A percentile compares a stretch with the other conserved stretches of the same genome.
These are phyloP conservation scores for Psilocybe azurescens DNA, from an alignment of 768 basidiomycete species.

Conservation along the genomic window DNA sequence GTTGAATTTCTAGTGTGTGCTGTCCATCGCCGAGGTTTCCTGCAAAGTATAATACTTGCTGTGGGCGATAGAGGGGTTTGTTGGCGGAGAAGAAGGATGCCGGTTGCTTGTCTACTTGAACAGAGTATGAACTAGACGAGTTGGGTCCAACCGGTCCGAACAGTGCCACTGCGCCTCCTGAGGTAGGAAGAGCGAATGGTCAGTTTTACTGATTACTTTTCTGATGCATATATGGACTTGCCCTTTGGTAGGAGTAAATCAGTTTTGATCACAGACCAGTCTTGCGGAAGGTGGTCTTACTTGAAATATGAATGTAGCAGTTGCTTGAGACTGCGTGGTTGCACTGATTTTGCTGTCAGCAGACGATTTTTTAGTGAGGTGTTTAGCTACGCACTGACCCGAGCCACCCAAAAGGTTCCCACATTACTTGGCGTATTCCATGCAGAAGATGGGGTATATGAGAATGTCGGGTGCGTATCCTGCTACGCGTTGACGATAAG, in stretches of 20 bases:
- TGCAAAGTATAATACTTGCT: conserved; percentile 19
- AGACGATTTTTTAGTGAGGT: background rate
- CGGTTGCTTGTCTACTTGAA: conserved; percentile 30
- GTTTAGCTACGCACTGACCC: conserved; percentile 24
- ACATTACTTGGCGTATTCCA: conserved; percentile 17
- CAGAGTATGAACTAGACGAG: conserved; percentile 32
- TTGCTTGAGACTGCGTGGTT: conserved; percentile 5
- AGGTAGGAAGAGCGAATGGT: background rate
- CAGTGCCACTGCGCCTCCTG: conserved; percentile 38
- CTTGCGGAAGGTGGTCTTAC: too few species aligned
- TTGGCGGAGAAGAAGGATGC: conserved; percentile 13
- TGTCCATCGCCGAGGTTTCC: conserved; percentile 19
- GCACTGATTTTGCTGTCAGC: conserved; percentile 9
- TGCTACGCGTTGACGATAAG: conserved; percentile 30
- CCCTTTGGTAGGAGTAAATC: too few species aligned
- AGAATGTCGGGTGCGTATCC: conserved; percentile 27
- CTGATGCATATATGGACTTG: background rate
- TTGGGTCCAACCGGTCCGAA: conserved; percentile 43
- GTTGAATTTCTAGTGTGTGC: conserved; percentile 8
- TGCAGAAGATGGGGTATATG: conserved; percentile 23
- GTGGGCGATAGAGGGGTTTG: conserved; percentile 11
- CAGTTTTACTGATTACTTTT: background rate
- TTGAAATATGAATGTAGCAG: conserved; percentile 19
- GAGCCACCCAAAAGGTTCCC: conserved; percentile 14
- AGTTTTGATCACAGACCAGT: too few species aligned